These are phyloP conservation scores for Ustilago bromivora DNA, from an alignment of 1,284 basidiomycete species.

Conservation along the genomic window DNA sequence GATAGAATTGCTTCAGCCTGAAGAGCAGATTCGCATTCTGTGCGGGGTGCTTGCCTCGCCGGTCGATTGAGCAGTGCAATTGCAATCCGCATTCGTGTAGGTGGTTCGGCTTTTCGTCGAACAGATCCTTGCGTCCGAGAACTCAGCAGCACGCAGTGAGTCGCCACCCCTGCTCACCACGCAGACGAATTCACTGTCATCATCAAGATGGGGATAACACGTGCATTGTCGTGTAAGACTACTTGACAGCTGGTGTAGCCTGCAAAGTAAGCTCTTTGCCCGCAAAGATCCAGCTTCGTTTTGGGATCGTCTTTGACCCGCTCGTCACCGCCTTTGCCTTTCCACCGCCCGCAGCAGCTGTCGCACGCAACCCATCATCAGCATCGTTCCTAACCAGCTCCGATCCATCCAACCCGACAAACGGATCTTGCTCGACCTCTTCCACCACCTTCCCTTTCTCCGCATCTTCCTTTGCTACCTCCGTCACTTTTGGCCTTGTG, in stretches of 20 bases:
- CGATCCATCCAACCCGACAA: constrained; percentile 29
- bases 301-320: constrained; percentile 12
- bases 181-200: not conserved
- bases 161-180: too few species aligned
- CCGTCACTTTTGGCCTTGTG: constrained; percentile 9
- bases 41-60: too few species aligned
- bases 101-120: too few species aligned
- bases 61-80: not conserved
- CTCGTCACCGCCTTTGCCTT: not conserved
- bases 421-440: constrained; percentile 32
- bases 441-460: constrained; percentile 6
- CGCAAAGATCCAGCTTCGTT: constrained; percentile 18
- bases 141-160: too few species aligned
- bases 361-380: constrained; percentile 28
- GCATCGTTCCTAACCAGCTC: constrained; percentile 28
- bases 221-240: not conserved
- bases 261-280: constrained; percentile 7
- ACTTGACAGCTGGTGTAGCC: constrained; percentile 10
- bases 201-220: not conserved
- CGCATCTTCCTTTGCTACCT: not conserved
- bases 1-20: too few species aligned
- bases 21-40: too few species aligned
- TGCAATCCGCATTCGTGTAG: not conserved
- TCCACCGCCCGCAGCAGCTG: not conserved
- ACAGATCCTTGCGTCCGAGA: too few species aligned